Percentiles rank a stretch among this genome's conserved stretches.
These are phyloP conservation scores for Platismatia glauca DNA, from an alignment of 495 filamentous ascomycete species.

Conservation along the genomic window DNA sequence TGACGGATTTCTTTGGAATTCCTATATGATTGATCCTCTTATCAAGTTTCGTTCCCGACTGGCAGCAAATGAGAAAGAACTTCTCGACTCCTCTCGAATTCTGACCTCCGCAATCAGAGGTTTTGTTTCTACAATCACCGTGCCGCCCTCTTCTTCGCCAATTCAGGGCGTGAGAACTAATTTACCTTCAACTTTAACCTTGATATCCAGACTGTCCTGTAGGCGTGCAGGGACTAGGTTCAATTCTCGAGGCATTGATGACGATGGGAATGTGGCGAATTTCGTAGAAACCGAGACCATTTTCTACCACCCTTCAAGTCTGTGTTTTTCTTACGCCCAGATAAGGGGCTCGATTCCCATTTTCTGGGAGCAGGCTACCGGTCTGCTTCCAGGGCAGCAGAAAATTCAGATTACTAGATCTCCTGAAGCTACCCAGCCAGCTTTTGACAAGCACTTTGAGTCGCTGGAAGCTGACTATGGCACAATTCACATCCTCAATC, in stretches of 20 bases:
- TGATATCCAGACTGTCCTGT: constrained; percentile 89
- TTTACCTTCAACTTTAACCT: constrained; percentile 71
- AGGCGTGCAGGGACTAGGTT: constrained; percentile 88
- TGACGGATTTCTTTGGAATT: constrained; percentile 91
- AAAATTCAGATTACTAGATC: constrained; percentile 89
- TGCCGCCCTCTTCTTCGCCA: constrained; percentile 56
- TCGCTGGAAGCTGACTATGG: constrained; percentile 75
- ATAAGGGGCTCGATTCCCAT: constrained; percentile 85
- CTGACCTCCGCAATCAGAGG: constrained; percentile 91
- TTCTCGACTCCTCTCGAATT: constrained; percentile 75
- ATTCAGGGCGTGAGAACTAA: constrained; percentile 38
- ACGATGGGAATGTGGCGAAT: constrained; percentile 94
- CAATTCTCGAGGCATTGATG: constrained; percentile 92
- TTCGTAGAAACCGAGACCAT: constrained; percentile 66
- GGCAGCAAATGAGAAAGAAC: constrained; percentile 57
- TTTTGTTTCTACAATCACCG: constrained; percentile 73
- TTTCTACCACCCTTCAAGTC: constrained; percentile 59
- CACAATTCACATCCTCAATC: constrained; percentile 80
- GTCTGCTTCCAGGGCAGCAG: constrained; percentile 83
- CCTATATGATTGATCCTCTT: constrained; percentile 91
- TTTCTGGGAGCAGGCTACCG: constrained; percentile 92
- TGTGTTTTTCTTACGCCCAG: constrained; percentile 91
- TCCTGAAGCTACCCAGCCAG: constrained; percentile 82
- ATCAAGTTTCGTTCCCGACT: constrained; percentile 79
- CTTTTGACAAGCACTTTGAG: constrained; percentile 91